Conservation (phyloP, 2,329 filamentous ascomycete genomes). For the Fusarium sp. region DNA sequence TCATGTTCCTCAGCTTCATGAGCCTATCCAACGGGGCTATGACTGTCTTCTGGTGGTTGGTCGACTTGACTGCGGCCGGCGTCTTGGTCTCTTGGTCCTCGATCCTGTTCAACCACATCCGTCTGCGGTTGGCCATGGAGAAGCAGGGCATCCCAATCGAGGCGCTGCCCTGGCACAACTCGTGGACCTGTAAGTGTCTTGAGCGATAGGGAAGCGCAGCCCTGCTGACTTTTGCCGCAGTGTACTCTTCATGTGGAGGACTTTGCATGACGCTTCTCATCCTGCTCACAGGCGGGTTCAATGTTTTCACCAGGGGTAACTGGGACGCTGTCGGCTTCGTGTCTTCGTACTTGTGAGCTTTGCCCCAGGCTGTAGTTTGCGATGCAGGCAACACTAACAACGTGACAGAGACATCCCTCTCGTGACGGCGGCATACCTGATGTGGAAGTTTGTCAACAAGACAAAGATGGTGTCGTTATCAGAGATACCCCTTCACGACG, state of each 20-base stretch:
- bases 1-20: constrained; percentile 68
- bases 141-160: constrained; percentile 61
- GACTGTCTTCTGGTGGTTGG: constrained; percentile 72
- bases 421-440: constrained; percentile 62
- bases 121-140: constrained; percentile 63
- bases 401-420: constrained; percentile 65
- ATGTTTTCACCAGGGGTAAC: constrained; percentile 66
- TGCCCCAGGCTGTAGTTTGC: rapidly evolving
- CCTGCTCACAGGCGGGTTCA: constrained; percentile 75
- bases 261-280: constrained; percentile 70
- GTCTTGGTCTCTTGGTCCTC: constrained; percentile 71
- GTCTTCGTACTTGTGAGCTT: constrained; percentile 68
- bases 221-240: constrained; percentile 46
- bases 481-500: constrained; percentile 61
- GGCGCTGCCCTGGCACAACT: constrained; percentile 69
- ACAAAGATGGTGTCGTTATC: constrained; percentile 63
- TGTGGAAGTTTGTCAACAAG: constrained; percentile 73
- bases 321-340: constrained; percentile 67
- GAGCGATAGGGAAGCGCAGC: rapidly evolving
- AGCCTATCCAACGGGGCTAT: constrained; percentile 64
- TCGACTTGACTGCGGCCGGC: constrained; percentile 68
- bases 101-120: constrained; percentile 68
- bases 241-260: constrained; percentile 67
- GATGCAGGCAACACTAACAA: constrained; percentile 17
- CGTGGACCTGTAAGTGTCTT: constrained; percentile 63